Evolutionary conservation across 1,284 basidiomycete species (phyloP).

Genomic region (Meira nashicola): DNA sequence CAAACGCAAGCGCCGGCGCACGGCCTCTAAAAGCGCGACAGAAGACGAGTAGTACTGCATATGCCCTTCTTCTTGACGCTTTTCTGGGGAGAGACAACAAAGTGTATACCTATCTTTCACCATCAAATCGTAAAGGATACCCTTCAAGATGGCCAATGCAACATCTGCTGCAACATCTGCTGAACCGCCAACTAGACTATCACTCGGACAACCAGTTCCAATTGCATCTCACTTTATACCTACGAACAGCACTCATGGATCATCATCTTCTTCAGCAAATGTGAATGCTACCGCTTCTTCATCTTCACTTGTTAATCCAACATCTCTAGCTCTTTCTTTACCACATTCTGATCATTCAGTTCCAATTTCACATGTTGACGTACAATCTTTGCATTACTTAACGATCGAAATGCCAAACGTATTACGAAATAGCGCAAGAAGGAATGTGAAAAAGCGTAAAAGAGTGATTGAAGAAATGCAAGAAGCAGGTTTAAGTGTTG

Average conservation of each 20-base stretch:
- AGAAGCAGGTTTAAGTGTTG: conserved; percentile 8
- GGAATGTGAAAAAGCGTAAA: background rate
- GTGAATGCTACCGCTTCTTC: background rate
- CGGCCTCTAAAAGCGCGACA: too few relatives aligned
- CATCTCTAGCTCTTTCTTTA: conserved; percentile 4
- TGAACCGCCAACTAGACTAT: background rate
- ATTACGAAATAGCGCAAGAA: background rate
- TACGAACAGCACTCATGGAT: background rate
- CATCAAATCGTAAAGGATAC: background rate
- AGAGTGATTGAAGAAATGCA: background rate
- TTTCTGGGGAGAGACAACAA: too few relatives aligned
- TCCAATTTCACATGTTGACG: conserved; percentile 5
- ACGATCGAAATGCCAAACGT: conserved; percentile 4
- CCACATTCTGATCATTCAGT: conserved; percentile 6
- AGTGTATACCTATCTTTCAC: background rate
- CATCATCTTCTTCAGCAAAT: background rate
- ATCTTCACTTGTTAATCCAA: conserved; percentile 8
- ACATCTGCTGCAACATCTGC: background rate
- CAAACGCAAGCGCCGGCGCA: too few relatives aligned
- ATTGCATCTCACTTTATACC: background rate
- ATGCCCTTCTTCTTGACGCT: too few relatives aligned
- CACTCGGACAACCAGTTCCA: conserved; percentile 3
- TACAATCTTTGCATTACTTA: conserved; percentile 3
- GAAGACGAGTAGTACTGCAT: too few relatives aligned
- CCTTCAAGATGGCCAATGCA: background rate